These are phyloP conservation scores for Albugo candida DNA, from an alignment of 352 stramenopile genomes.

Conservation along the genomic window DNA sequence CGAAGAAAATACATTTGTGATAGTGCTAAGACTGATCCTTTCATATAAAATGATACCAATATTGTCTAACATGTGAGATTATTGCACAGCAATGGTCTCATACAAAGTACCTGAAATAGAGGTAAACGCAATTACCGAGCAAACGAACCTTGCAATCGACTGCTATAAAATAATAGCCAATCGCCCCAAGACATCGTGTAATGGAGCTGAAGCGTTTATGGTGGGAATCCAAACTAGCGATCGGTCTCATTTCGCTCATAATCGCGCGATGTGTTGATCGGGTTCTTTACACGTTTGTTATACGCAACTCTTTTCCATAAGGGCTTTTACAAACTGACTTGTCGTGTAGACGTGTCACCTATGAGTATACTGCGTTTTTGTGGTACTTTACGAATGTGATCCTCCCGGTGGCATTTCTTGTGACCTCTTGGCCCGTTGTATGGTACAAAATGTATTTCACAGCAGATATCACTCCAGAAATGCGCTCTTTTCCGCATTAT, in stretches of 20 bases:
- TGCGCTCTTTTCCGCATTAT: slow-evolving; percentile 68
- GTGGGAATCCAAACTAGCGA: slow-evolving; percentile 68
- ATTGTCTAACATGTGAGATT: too few relatives aligned
- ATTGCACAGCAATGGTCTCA: too few relatives aligned
- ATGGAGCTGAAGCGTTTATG: slow-evolving; percentile 58
- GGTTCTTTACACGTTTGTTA: slow-evolving; percentile 67
- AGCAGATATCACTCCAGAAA: slow-evolving; percentile 68
- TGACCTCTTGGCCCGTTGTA: slow-evolving; percentile 56
- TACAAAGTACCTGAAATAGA: too few relatives aligned
- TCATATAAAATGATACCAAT: too few relatives aligned
- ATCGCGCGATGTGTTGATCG: slow-evolving; percentile 62
- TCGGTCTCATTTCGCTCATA: slow-evolving; percentile 60
- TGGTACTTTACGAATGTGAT: slow-evolving; percentile 80
- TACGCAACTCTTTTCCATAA: background rate
- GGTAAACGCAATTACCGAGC: too few relatives aligned
- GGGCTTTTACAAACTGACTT: background rate
- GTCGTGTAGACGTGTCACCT: slow-evolving; percentile 52
- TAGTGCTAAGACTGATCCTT: too few relatives aligned
- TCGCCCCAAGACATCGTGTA: background rate
- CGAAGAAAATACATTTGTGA: too few relatives aligned
- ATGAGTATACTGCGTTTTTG: slow-evolving; percentile 72
- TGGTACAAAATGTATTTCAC: slow-evolving; percentile 74
- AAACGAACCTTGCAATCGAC: too few relatives aligned
- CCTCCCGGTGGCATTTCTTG: slow-evolving; percentile 47
- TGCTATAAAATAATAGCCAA: too few relatives aligned